These are phyloP conservation scores for Chrysochromulina tobinii DNA, from an alignment of 78 protist genomes.

Conservation along the genomic window DNA sequence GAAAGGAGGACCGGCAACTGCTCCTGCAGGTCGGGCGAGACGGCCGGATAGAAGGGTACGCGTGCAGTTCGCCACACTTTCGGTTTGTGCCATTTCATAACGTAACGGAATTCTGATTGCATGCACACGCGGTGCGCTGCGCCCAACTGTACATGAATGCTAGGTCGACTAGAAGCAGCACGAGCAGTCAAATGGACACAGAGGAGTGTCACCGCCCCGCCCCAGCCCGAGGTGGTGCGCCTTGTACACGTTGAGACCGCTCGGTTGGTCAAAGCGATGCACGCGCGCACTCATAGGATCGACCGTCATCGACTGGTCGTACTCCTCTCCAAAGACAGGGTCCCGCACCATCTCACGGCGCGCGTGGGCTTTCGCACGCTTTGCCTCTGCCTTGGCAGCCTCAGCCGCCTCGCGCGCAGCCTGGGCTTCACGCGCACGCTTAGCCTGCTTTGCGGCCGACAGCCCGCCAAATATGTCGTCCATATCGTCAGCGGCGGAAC, in stretches of 20 bases:
- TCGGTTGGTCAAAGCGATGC: background rate
- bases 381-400: background rate
- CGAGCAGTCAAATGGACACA: slow-evolving; percentile 32
- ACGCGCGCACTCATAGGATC: background rate
- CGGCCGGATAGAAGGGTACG: too few relatives aligned
- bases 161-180: background rate
- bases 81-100: too few relatives aligned
- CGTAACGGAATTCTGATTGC: too few relatives aligned
- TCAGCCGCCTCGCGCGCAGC: background rate
- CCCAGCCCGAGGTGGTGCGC: slow-evolving; percentile 1
- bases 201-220: slow-evolving; percentile 22
- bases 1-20: too few relatives aligned
- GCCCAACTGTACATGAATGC: too few relatives aligned
- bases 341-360: background rate
- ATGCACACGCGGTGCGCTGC: too few relatives aligned
- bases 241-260: background rate
- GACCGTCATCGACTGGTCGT: background rate
- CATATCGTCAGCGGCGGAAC: too few relatives aligned
- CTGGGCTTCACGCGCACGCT: background rate
- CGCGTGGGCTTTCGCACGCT: background rate
- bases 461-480: too few relatives aligned
- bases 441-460: background rate
- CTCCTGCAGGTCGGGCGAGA: too few relatives aligned
- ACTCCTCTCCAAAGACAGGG: slow-evolving; percentile 2
- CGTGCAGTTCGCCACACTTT: too few relatives aligned